Conservation (phyloP, 176 grass and related monocot species). For the Oryza coarctata region DNA sequence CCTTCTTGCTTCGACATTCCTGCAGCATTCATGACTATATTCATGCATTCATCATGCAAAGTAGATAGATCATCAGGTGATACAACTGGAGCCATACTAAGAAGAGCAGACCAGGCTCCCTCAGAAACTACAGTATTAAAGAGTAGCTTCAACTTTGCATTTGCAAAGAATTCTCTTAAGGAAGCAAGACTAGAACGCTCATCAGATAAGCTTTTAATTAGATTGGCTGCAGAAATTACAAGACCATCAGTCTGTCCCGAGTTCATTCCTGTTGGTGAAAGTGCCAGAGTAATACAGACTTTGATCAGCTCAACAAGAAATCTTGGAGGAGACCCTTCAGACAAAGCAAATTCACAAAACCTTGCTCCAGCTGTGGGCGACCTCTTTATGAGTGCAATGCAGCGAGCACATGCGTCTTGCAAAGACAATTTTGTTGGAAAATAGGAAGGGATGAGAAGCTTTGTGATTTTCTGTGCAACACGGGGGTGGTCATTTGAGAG, state of each 20-base stretch:
- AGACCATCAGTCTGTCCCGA: slow-evolving; percentile 76
- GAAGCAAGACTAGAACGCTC: slow-evolving; percentile 48
- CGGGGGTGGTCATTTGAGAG: slow-evolving; percentile 79
- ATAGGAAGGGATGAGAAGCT: slow-evolving; percentile 79
- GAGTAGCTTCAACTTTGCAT: slow-evolving; percentile 59
- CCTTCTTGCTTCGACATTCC: slow-evolving; percentile 57
- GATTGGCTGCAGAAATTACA: slow-evolving; percentile 65
- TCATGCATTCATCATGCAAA: slow-evolving; percentile 61
- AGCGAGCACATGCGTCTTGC: slow-evolving; percentile 72
- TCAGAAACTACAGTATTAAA: slow-evolving; percentile 65
- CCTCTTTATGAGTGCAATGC: slow-evolving; percentile 77
- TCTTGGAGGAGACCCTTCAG: slow-evolving; percentile 71
- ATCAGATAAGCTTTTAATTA: slow-evolving; percentile 62
- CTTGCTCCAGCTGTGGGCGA: slow-evolving; percentile 76
- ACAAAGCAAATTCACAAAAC: slow-evolving; percentile 89
- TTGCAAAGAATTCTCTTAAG: slow-evolving; percentile 63
- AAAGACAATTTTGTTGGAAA: slow-evolving; percentile 73
- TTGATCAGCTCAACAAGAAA: slow-evolving; percentile 65
- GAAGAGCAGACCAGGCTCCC: slow-evolving; percentile 61
- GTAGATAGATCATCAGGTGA: slow-evolving; percentile 54
- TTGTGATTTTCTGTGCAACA: slow-evolving; percentile 92
- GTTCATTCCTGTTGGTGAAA: slow-evolving; percentile 61
- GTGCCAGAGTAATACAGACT: slow-evolving; percentile 54
- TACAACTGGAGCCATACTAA: slow-evolving; percentile 58
- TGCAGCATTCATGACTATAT: slow-evolving; percentile 54